Percentiles rank a stretch among this genome's conserved stretches.
Conservation (phyloP, 441 rosid genomes). For the Daphne laureola region DNA sequence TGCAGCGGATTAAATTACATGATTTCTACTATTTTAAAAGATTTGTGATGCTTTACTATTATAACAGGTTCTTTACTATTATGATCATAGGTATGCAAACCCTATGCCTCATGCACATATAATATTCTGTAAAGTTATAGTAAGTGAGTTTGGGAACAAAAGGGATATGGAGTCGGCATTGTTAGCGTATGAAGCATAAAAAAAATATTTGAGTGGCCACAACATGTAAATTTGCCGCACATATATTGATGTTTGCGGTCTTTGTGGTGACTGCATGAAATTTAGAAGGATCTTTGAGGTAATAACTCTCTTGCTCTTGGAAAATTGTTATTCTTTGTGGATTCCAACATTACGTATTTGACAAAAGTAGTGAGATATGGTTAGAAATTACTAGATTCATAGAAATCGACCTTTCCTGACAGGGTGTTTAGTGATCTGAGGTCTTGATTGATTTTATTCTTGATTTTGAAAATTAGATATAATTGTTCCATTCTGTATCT, state of each 20-base stretch:
- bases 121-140: constrained; percentile 45
- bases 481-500: too few relatives aligned
- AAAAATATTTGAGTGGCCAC: constrained; percentile 39
- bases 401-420: too few relatives aligned
- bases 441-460: too few relatives aligned
- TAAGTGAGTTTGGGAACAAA: constrained; percentile 70
- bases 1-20: too few relatives aligned
- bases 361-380: too few relatives aligned
- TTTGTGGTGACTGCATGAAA: constrained; percentile 59
- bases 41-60: neutral
- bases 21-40: neutral
- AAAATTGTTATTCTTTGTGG: neutral
- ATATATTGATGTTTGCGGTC: constrained; percentile 71
- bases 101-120: constrained; percentile 58
- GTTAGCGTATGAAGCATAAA: constrained; percentile 60
- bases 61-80: constrained; percentile 15
- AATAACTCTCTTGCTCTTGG: constrained; percentile 19
- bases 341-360: too few relatives aligned
- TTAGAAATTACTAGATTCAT: too few relatives aligned
- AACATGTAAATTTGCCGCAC: constrained; percentile 77
- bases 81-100: constrained; percentile 58
- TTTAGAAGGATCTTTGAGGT: constrained; percentile 87
- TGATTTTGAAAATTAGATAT: too few relatives aligned
- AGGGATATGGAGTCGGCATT: constrained; percentile 66
- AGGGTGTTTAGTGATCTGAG: too few relatives aligned